These are phyloP conservation scores for Solanum lignicaule DNA, from an alignment of 257 asterid species.

Conservation along the genomic window DNA sequence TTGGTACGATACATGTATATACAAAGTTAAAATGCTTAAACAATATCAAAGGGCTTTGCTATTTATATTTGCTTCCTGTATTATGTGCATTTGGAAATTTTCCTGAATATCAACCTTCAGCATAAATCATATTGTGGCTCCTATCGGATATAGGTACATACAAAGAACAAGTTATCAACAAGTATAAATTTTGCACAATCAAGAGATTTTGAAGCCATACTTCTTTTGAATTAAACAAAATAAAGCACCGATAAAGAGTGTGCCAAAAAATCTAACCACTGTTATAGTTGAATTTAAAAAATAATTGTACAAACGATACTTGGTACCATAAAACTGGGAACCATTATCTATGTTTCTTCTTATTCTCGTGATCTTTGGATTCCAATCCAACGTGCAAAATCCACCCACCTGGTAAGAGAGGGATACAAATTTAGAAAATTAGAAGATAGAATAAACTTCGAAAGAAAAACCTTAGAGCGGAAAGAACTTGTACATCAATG, in stretches of 20 bases:
- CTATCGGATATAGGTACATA: background rate
- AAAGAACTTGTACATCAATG: slow-evolving; percentile 55
- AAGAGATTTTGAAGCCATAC: background rate
- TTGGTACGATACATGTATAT: background rate
- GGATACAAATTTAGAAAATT: background rate
- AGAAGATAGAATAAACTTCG: background rate
- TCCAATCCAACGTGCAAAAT: slow-evolving; percentile 84
- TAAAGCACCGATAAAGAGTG: background rate
- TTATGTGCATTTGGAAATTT: background rate
- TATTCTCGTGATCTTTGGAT: slow-evolving; percentile 60
- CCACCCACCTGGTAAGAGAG: slow-evolving; percentile 76
- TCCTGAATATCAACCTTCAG: background rate
- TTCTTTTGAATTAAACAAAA: background rate
- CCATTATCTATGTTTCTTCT: slow-evolving; percentile 3
- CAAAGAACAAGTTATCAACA: background rate
- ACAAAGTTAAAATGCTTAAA: background rate
- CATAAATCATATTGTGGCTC: background rate
- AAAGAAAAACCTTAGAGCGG: background rate
- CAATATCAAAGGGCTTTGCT: background rate
- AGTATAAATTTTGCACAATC: background rate
- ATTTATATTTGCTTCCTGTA: background rate
- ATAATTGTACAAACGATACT: background rate
- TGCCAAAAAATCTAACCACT: background rate
- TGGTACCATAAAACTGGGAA: background rate
- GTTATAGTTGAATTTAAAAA: background rate